Evolutionary conservation across 345 rosid species (phyloP).

Genomic region (Acer campestre): DNA sequence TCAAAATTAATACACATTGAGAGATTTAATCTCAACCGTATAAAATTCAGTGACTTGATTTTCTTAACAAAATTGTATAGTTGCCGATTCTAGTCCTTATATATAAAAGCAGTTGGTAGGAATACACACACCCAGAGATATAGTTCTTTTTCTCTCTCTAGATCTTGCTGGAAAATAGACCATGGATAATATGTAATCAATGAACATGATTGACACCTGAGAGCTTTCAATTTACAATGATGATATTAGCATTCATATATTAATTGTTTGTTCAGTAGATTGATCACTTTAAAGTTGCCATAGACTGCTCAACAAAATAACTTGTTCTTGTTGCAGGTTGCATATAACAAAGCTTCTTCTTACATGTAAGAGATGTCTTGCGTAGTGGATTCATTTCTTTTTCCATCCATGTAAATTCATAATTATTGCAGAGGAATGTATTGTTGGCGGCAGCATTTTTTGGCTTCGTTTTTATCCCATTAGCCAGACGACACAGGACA

Average conservation of each 20-base stretch:
- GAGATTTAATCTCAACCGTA: neutral
- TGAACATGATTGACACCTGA: neutral
- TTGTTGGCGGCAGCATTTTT: slow-evolving; percentile 44
- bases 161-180: neutral
- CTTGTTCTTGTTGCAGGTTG: slow-evolving; percentile 36
- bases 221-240: neutral
- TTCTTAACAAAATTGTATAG: neutral
- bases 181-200: neutral
- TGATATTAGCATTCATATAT: neutral
- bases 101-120: neutral
- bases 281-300: neutral
- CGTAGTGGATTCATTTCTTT: slow-evolving; percentile 33
- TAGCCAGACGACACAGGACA: neutral
- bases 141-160: neutral
- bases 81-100: neutral
- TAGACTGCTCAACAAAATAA: neutral
- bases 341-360: neutral
- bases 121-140: neutral
- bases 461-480: slow-evolving; percentile 19
- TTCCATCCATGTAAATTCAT: slow-evolving; percentile 32
- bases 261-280: neutral
- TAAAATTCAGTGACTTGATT: neutral
- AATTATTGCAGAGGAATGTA: slow-evolving; percentile 44
- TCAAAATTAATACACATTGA: neutral
- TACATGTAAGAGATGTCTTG: neutral